Conservation (phyloP, 371 early-diverging fungal genomes). For the Globomyces sp. region DNA sequence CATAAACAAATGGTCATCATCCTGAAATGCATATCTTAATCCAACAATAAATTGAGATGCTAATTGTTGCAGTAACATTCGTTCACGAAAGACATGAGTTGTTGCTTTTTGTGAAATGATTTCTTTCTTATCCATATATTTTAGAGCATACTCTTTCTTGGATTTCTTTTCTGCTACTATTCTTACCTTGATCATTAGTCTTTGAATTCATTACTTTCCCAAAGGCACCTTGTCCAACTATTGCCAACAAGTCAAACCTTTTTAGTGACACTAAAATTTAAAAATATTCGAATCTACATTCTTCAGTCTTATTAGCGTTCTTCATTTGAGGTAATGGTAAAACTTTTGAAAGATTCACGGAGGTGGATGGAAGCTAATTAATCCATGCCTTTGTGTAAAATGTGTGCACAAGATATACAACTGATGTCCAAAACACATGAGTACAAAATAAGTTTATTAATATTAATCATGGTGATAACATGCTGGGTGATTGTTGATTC, state of each 20-base stretch:
- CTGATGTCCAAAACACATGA: too few species aligned
- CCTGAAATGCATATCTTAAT: slow-evolving; percentile 56
- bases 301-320: too few species aligned
- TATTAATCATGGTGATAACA: too few species aligned
- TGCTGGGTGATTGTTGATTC: too few species aligned
- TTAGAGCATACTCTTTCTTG: slow-evolving; percentile 49
- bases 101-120: slow-evolving; percentile 52
- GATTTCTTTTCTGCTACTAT: slow-evolving; percentile 43
- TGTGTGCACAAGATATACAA: too few species aligned
- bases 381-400: too few species aligned
- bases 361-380: too few species aligned
- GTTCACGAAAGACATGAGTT: slow-evolving; percentile 52
- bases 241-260: slow-evolving; percentile 39
- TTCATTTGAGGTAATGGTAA: too few species aligned
- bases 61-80: slow-evolving; percentile 50
- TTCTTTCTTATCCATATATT: slow-evolving; percentile 58
- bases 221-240: slow-evolving; percentile 59
- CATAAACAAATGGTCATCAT: slow-evolving; percentile 55
- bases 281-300: too few species aligned
- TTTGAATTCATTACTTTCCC: slow-evolving; percentile 54
- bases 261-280: slow-evolving; percentile 12
- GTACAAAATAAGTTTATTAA: too few species aligned
- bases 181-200: slow-evolving; percentile 35
- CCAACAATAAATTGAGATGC: slow-evolving; percentile 54
- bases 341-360: too few species aligned